phyloP scores from a whole-genome alignment of 2,329 filamentous ascomycete species.

The Alternaria panax region DNA sequence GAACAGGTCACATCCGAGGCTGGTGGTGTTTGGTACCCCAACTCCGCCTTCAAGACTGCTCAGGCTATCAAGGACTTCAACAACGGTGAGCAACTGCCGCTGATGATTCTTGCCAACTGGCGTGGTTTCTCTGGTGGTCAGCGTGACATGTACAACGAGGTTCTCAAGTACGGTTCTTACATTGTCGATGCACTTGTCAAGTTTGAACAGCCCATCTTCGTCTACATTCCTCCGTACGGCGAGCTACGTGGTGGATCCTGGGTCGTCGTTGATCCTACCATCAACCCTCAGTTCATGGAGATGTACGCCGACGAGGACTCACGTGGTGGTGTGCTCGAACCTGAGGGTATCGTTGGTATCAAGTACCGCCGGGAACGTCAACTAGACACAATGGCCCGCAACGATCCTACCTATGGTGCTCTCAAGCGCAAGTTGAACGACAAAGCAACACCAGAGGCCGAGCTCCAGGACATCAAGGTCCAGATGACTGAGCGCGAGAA shows the following conservation, averaged over 20 bases:
- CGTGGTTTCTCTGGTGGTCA: slow-evolving; percentile 99
- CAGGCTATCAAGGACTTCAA: slow-evolving; percentile 99
- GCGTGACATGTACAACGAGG: slow-evolving; percentile 99
- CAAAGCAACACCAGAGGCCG: slow-evolving; percentile 72
- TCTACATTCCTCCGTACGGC: slow-evolving; percentile 96
- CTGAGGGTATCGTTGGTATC: slow-evolving; percentile 97
- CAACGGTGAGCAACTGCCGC: slow-evolving; percentile 93
- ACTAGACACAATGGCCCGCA: slow-evolving; percentile 94
- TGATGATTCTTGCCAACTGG: slow-evolving; percentile 99
- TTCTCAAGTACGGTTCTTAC: slow-evolving; percentile 98
- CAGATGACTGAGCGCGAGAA: slow-evolving; percentile 88
- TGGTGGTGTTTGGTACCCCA: slow-evolving; percentile 99
- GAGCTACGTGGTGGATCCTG: slow-evolving; percentile 98
- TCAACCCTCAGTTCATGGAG: slow-evolving; percentile 96
- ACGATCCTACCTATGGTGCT: slow-evolving; percentile 82
- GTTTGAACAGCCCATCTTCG: slow-evolving; percentile 97
- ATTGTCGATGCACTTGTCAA: slow-evolving; percentile 98
- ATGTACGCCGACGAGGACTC: slow-evolving; percentile 98
- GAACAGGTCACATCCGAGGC: slow-evolving; percentile 95
- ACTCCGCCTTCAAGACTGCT: slow-evolving; percentile 99
- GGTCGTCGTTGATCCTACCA: slow-evolving; percentile 98
- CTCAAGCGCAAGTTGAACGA: slow-evolving; percentile 81
- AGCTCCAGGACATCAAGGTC: slow-evolving; percentile 79
- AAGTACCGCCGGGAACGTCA: slow-evolving; percentile 98
- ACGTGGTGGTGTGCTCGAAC: slow-evolving; percentile 95